A percentile compares a stretch with the other conserved stretches of the same genome.
Evolutionary conservation across 2,329 filamentous ascomycete genomes (phyloP).

Genomic region (Parascedosporium putredinis): DNA sequence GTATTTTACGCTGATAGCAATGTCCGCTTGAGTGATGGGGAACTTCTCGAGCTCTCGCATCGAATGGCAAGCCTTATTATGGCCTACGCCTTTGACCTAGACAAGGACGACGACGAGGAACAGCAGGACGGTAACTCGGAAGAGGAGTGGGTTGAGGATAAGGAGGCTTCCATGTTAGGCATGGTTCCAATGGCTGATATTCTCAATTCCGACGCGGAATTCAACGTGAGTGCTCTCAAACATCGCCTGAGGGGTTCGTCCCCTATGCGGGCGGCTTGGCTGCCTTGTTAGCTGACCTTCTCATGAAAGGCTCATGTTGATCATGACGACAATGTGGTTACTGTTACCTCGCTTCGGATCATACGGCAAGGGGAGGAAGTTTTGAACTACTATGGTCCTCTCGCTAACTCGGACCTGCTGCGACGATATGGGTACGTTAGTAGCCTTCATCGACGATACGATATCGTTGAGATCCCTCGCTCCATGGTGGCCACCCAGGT

Average conservation of each 20-base stretch:
- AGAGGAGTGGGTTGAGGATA: slow-evolving; percentile 57
- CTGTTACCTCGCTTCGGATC: slow-evolving; percentile 59
- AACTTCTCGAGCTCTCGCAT: slow-evolving; percentile 50
- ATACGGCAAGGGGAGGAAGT: slow-evolving; percentile 67
- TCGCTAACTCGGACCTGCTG: slow-evolving; percentile 73
- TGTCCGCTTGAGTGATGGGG: slow-evolving; percentile 27
- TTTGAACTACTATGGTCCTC: slow-evolving; percentile 80
- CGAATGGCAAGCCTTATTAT: slow-evolving; percentile 82
- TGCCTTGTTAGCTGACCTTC: background rate
- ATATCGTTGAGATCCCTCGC: slow-evolving; percentile 71
- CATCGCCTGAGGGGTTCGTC: too few relatives aligned
- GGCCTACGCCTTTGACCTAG: slow-evolving; percentile 84
- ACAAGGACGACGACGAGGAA: slow-evolving; percentile 41
- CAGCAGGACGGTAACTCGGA: slow-evolving; percentile 48
- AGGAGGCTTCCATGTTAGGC: slow-evolving; percentile 54
- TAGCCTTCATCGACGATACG: slow-evolving; percentile 62
- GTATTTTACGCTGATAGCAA: slow-evolving; percentile 33
- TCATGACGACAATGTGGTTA: slow-evolving; percentile 44
- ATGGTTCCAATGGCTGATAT: slow-evolving; percentile 91
- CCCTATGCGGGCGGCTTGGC: too few relatives aligned
- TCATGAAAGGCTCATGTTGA: slow-evolving; percentile 40
- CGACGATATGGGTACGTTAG: slow-evolving; percentile 85
- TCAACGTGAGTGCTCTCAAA: slow-evolving; percentile 54
- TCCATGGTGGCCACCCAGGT: slow-evolving; percentile 40
- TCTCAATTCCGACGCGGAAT: slow-evolving; percentile 78